Base-by-base conservation (phyloP, 257 asterid species). In the Ilex asprella region DNA sequence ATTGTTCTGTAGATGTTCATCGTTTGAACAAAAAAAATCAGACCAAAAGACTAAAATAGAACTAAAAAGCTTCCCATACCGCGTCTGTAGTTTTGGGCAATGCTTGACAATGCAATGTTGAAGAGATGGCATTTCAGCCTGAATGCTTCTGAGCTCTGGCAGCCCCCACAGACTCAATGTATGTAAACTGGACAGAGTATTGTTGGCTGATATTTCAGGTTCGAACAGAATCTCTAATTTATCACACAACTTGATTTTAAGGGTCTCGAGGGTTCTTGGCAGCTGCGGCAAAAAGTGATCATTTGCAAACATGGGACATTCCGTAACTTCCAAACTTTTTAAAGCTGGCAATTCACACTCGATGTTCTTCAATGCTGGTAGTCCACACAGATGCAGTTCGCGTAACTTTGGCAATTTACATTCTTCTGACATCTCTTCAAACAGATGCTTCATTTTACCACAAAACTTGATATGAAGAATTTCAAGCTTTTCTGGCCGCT, bases 401-500 rank as follows among this genome's bases (percentile, higher is more conserved):
- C 9, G 56, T 11, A 61, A 30, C 15, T 61, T 13, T 15, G 66
- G 46, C 57, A 61, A 14, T 14, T 1, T 30, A 8, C 31, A 31
- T 53, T 61, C 56, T 31, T 29, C 41, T 2, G 0, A 7, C 14
- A 29, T 52, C 12, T 61, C 5, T 49, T 16, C 66, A 61, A 61
- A 30, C 12, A 47, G 5, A 27, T 27, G 30, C 43, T 14, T 15
- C 46, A 61, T 29, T 14, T 61, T 61, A 8, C 30, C 47, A 16
- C 69, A 65, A 16, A 55, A 43, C 15, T 7, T 65, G 49, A 65
- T 50, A 29, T 31, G 55, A 43, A 46, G 56, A 11, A 44, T 29
- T 58, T 57, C 35, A 15, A 65, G 63, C 2, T n/a, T 46, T 57
- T 56, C 44, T 4, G 61, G 70, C 55, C n/a, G 21, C 39, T 16